Evolutionary conservation across 148 eudicot species (phyloP), one percentile per base, ranked within the genome.

Genomic region (Arbutus unedo): DNA sequence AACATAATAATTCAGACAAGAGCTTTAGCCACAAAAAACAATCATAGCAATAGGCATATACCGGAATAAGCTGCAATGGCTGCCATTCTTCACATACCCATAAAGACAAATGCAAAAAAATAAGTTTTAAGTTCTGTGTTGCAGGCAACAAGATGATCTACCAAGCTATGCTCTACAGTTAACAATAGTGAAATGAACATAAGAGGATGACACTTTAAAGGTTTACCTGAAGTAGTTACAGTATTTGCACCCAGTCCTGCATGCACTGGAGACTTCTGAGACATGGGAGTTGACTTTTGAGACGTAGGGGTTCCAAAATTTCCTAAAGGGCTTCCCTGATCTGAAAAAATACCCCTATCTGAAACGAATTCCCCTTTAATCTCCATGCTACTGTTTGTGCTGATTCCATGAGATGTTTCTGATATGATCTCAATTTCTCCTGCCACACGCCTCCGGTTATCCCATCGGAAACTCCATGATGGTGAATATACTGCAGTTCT

Each of bases 391-490:
- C 67, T 82, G 72, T 81, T 84, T 51, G 81, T 71, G 73, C 83
- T 84, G 76, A 81, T 60, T 68, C 84, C 87, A 56, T 81, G 82
- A 10, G 82, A 82, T 54, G 81, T 54, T 10, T 77, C 82, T 16
- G 76, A 68, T 49, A 82, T 72, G 43, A 77, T 82, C 56, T 84
- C 90, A 68, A 64, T 73, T 81, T 89, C 91, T 56, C 91, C 89
- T 8, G 91, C 90, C 71, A 91, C 90, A 21, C 90, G 85, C 57
- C 85, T 81, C 53, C 90, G 84, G 81, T 86, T 91, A 74, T 89
- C 91, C 88, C 89, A 86, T 25, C 82, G 83, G 73, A 87, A 86
- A 79, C 93, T 91, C 93, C 93, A 89, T 44, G 91, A 86, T 74
- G 93, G 91, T 64, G 93, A 91, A 79, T 80, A 79, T 74, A 85